Conservation (phyloP, 257 asterid species). For the Gentiana macrophylla region DNA sequence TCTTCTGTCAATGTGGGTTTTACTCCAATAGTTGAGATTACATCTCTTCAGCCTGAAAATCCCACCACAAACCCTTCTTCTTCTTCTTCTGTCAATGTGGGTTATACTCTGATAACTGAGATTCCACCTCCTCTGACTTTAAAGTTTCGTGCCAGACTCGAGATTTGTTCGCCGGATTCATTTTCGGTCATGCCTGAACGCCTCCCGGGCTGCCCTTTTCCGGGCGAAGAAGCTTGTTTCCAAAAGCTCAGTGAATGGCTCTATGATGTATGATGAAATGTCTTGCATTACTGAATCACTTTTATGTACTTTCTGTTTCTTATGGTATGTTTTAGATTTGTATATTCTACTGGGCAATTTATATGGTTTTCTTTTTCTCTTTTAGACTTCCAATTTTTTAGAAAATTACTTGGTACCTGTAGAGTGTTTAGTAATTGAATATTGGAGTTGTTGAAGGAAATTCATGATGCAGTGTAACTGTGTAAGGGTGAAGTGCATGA, state of each 20-base stretch:
- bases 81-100: too few species aligned
- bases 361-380: neutral
- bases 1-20: too few species aligned
- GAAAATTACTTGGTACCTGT: too few species aligned
- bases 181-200: constrained; percentile 58
- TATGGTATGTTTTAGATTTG: neutral
- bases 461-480: too few species aligned
- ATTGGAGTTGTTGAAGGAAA: too few species aligned
- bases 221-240: constrained; percentile 53
- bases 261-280: constrained; percentile 36
- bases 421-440: too few species aligned
- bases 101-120: constrained; percentile 8
- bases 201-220: constrained; percentile 42
- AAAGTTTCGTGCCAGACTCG: constrained; percentile 52
- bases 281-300: neutral
- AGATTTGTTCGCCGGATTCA: constrained; percentile 79
- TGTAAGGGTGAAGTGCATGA: too few species aligned
- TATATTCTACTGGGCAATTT: neutral
- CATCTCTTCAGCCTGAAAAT: constrained; percentile 5
- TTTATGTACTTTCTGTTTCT: neutral
- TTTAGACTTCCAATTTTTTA: too few species aligned
- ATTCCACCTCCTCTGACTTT: constrained; percentile 16
- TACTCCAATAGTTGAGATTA: constrained; percentile 10
- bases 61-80: too few species aligned
- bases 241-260: constrained; percentile 44